These are phyloP conservation scores for Diaporthe sp. DNA, from an alignment of 2,329 filamentous ascomycete genomes.

Conservation along the genomic window DNA sequence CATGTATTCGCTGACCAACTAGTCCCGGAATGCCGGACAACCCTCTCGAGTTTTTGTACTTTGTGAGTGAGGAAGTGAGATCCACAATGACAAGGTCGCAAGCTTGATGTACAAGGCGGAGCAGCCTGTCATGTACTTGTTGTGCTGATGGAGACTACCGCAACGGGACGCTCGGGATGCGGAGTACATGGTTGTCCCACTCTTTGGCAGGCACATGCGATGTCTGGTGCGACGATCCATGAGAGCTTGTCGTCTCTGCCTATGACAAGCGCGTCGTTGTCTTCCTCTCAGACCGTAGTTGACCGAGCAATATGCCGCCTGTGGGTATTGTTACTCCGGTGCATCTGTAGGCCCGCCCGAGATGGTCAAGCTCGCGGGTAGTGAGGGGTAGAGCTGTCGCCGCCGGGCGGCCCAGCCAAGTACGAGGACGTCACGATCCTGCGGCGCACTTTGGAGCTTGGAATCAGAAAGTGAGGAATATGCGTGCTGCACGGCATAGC, in stretches of 20 bases:
- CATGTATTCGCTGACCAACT: neutral
- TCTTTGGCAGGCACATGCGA: neutral
- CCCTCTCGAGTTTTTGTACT: too few relatives aligned
- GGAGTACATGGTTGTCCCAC: conserved; percentile 5
- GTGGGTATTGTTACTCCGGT: neutral
- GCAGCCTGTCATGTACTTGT: neutral
- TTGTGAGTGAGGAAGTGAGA: neutral
- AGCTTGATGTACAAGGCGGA: neutral
- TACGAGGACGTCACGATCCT: conserved; percentile 3
- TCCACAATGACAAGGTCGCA: neutral
- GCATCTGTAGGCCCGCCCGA: neutral
- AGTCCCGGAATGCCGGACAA: neutral
- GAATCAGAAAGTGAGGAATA: neutral
- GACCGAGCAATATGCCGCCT: conserved; percentile 2
- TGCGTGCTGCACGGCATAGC: neutral
- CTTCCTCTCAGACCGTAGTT: neutral
- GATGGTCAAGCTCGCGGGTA: conserved; percentile 3
- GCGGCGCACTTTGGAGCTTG: neutral
- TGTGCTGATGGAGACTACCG: neutral
- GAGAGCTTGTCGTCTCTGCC: neutral
- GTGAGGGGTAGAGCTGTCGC: conserved; percentile 16
- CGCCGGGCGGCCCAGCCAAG: neutral
- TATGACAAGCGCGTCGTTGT: neutral
- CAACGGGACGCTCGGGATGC: conserved; percentile 25
- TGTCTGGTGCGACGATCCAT: neutral